Evolutionary conservation across 768 basidiomycete genomes (phyloP), one percentile per base, ranked within the genome.

Genomic region (Pulveroboletus sp.): DNA sequence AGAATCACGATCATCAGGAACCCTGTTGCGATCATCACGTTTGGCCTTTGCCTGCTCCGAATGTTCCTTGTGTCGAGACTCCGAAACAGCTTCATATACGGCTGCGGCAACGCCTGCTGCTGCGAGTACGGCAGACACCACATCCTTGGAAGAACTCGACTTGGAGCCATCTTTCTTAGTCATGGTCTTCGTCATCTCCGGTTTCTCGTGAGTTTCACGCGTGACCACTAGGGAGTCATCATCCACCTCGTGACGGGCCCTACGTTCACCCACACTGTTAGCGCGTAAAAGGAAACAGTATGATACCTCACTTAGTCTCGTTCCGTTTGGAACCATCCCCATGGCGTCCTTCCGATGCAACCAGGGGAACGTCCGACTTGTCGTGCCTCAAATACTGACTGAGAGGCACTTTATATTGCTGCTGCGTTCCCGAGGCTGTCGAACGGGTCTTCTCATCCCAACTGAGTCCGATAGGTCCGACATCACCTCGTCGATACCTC

Each of bases 331-430:
- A 38, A 5, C 2, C 17, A 23, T 9, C 45, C 12, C 37, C 35
- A 40, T 27, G n/a, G 27, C 27, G 39, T 33, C 40, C 40, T n/a
- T 33, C 49, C 9, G 35, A 33, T 24, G n/a, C 43, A 17, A 40
- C 47, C 27, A 20, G 10, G 8, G 40, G 32, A 20, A 12, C 20
- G 7, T 39, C 24, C 10, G 3, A n/a, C 8, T 47, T 25, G 12
- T 11, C 20, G 1, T 38, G n/a, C 23, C 25, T 24, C 40, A 63
- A 23, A 20, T 56, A 51, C 24, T 40, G 31, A 50, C 44, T 56
- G 13, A 54, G 43, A 49, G 62, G 62, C 0, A 62, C 62, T 35
- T 45, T 46, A 40, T 63, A 63, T 36, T 45, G 45, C 6, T 13
- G 45, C 16, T 17, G 27, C 4, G 36, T 2, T 12, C 16, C 38